Percentiles rank a stretch among this genome's conserved stretches.
Evolutionary conservation across 2,329 filamentous ascomycete genomes (phyloP).

Genomic region (Pseudopithomyces chartarum): DNA sequence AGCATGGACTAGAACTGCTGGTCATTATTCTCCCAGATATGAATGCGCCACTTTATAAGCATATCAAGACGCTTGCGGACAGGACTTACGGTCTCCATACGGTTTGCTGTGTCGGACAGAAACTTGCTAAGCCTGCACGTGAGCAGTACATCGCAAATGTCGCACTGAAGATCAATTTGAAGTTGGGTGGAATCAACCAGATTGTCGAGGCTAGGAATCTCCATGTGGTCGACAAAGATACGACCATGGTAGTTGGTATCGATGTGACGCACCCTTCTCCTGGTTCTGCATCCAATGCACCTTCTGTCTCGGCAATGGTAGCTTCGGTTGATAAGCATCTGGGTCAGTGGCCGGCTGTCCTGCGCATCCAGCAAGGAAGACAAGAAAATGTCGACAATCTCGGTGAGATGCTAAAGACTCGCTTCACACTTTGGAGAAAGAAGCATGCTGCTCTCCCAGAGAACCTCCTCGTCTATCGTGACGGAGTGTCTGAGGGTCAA

Average conservation of each 20-base stretch:
- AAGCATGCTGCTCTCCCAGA: slow-evolving; percentile 57
- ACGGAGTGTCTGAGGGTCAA: slow-evolving; percentile 87
- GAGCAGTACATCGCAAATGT: slow-evolving; percentile 42
- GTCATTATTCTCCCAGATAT: slow-evolving; percentile 24
- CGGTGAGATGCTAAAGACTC: slow-evolving; percentile 63
- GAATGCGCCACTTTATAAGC: slow-evolving; percentile 25
- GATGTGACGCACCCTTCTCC: slow-evolving; percentile 88
- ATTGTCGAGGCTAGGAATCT: slow-evolving; percentile 59
- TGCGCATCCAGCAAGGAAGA: slow-evolving; percentile 66
- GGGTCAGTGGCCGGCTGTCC: slow-evolving; percentile 75
- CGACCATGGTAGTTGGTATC: slow-evolving; percentile 84
- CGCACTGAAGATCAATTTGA: slow-evolving; percentile 61
- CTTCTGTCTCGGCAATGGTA: slow-evolving; percentile 79
- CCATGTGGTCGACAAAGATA: slow-evolving; percentile 60
- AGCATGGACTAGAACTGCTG: slow-evolving; percentile 9
- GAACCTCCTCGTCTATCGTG: slow-evolving; percentile 84
- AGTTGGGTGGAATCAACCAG: slow-evolving; percentile 62
- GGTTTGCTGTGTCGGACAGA: slow-evolving; percentile 26
- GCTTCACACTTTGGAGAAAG: slow-evolving; percentile 66
- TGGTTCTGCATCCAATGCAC: slow-evolving; percentile 61
- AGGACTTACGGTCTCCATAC: slow-evolving; percentile 25
- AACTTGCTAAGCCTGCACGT: slow-evolving; percentile 50
- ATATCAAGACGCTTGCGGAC: slow-evolving; percentile 29
- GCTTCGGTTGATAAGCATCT: slow-evolving; percentile 71
- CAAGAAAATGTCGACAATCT: slow-evolving; percentile 74